Evolutionary conservation across 2,329 filamentous ascomycete genomes (phyloP), one percentile per base, ranked within the genome.

Genomic region (Colletotrichum aenigma): DNA sequence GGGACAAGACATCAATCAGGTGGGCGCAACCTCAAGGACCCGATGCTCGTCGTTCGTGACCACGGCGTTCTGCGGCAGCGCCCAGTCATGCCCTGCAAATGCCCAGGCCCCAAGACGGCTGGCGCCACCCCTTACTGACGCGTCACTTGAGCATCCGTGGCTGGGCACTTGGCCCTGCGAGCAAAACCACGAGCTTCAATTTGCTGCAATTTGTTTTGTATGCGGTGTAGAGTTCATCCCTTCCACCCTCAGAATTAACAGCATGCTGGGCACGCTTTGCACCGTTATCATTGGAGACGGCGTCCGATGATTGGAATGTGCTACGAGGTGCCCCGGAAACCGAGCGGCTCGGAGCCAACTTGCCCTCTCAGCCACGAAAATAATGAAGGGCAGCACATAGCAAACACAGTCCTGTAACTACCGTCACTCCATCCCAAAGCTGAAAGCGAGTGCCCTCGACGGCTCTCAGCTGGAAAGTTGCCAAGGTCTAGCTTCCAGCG

Each of bases 51-150:
- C 28, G 16, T 21, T 52, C 66, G 65, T 71, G 36, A n/a, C 24
- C 52, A 24, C 7, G 9, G 18, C 18, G 15, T 67, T 15, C 3
- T 43, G 55, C 18, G 66, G 34, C 55, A 34, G 66, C 32, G 15
- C 48, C 43, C 65, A 55, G 48, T 67, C 66, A 60, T 60, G 52
- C 66, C 26, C 21, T 18, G 18, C 34, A 43, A 58, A 61, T 48
- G 69, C 73, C 70, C 56, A 72, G 69, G 62, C 56, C 69, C 64
- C 26, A 58, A 71, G 64, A 26, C 43, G 71, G 18, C 43, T 58
- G 34, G 43, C 36, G 55, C 24, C 34, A 26, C 58, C 26, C n/a
- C 12, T n/a, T 64, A n/a, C 18, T 60, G 72, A 73, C 56, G 73
- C 70, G 70, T 73, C 64, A 68, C 38, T 60, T 26, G 72, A 62